Percentiles rank a stretch among this genome's conserved stretches.
Evolutionary conservation across 1,139 yeast genomes (phyloP).

Genomic region (Geotrichum cucujoidarum): DNA sequence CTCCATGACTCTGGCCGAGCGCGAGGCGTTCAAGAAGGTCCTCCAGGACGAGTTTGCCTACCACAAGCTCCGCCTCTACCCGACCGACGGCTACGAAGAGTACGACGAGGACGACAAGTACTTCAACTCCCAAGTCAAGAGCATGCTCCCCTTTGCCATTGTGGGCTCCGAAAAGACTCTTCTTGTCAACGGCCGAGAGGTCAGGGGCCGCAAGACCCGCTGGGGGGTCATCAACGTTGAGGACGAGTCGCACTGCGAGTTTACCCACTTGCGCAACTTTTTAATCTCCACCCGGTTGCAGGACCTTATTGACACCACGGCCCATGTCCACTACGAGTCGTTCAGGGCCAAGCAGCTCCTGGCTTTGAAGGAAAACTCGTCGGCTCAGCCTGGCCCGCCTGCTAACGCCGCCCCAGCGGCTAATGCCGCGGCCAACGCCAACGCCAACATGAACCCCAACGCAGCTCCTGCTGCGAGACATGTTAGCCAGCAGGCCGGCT

Average conservation of each 20-base stretch:
- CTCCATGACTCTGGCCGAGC: conserved; percentile 79
- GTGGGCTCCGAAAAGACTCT: conserved; percentile 84
- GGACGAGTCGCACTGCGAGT: conserved; percentile 92
- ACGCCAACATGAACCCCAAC: no score
- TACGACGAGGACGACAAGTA: conserved; percentile 48
- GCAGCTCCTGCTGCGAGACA: no score
- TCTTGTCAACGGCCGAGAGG: conserved; percentile 59
- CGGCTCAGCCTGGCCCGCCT: conserved; percentile 2
- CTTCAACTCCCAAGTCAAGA: conserved; percentile 46
- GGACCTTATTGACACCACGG: conserved; percentile 90
- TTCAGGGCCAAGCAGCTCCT: conserved; percentile 92
- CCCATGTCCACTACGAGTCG: conserved; percentile 82
- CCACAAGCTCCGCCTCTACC: conserved; percentile 76
- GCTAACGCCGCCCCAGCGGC: background rate
- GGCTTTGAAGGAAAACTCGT: conserved; percentile 85
- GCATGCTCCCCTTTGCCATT: conserved; percentile 79
- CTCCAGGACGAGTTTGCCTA: conserved; percentile 69
- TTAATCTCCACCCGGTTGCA: conserved; percentile 92
- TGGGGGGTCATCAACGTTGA: conserved; percentile 90
- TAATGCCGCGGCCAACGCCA: background rate
- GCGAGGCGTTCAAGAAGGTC: conserved; percentile 66
- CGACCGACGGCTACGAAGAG: conserved; percentile 83
- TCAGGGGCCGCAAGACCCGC: conserved; percentile 85
- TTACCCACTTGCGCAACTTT: conserved; percentile 87
- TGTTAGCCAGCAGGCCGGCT: no score